phyloP scores from a whole-genome alignment of 1,139 yeast species.

The Tardiomyces depauwii region DNA sequence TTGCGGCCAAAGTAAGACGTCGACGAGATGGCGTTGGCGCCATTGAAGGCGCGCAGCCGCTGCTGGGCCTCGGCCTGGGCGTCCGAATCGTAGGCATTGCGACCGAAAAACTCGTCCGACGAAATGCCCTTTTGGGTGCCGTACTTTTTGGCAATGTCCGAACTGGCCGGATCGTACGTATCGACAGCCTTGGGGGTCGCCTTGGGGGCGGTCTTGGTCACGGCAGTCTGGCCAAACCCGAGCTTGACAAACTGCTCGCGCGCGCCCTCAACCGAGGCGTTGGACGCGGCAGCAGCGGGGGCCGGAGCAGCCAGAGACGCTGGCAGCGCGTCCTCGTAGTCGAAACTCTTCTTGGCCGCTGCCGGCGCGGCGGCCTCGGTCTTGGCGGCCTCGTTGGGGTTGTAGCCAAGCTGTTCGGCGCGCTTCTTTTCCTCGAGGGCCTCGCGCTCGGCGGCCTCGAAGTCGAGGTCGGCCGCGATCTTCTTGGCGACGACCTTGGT shows the following conservation, averaged over 20 bases:
- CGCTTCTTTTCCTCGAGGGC: constrained; percentile 79
- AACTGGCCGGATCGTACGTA: constrained; percentile 21
- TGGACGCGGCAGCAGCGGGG: constrained; percentile 2
- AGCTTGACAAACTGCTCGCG: constrained; percentile 10
- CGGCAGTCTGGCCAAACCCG: constrained; percentile 30
- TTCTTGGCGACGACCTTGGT: constrained; percentile 30
- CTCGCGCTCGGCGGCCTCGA: constrained; percentile 81
- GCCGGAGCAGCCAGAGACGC: constrained; percentile 1
- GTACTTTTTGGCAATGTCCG: constrained; percentile 45
- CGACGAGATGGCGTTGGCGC: constrained; percentile 86
- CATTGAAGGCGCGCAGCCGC: constrained; percentile 69
- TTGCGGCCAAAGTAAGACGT: constrained; percentile 89
- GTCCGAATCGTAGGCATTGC: constrained; percentile 70
- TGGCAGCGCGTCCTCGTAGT: constrained; percentile 2
- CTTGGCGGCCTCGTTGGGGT: constrained; percentile 34
- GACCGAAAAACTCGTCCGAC: constrained; percentile 87
- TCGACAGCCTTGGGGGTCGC: constrained; percentile 27
- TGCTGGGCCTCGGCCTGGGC: constrained; percentile 70
- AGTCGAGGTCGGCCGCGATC: constrained; percentile 52
- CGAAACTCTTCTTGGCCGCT: not conserved
- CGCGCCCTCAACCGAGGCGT: not conserved
- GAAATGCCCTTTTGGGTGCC: constrained; percentile 92
- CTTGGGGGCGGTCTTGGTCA: constrained; percentile 13
- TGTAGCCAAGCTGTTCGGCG: constrained; percentile 60
- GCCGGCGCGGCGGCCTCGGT: constrained; percentile 6